Conservation (phyloP, 2,329 filamentous ascomycete species). For the Conoideocrella luteorostrata region DNA sequence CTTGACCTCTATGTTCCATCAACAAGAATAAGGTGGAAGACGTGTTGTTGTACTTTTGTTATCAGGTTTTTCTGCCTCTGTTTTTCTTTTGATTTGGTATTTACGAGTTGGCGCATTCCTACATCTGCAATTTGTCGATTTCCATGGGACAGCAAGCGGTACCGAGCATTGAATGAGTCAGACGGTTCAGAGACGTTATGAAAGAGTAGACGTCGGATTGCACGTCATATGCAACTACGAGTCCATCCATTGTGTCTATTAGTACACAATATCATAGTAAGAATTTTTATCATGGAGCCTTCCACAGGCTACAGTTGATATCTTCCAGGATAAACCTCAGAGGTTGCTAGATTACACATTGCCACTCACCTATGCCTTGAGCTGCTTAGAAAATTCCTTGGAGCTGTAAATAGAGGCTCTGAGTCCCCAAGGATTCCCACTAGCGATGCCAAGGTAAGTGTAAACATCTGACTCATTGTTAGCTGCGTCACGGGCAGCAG, state of each 20-base stretch:
- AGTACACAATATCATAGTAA: too few relatives aligned
- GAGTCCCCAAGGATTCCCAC: constrained; percentile 56
- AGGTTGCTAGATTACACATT: too few relatives aligned
- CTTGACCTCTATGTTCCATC: constrained; percentile 3
- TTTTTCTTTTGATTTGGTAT: not conserved
- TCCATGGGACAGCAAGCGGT: not conserved
- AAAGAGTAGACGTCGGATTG: not conserved
- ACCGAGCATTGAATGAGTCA: not conserved
- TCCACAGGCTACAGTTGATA: too few relatives aligned
- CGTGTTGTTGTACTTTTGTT: too few relatives aligned
- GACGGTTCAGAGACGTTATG: constrained; percentile 9
- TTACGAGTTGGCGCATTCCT: not conserved
- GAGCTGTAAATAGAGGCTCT: constrained; percentile 52
- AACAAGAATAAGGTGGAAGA: not conserved
- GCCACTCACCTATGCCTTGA: not conserved
- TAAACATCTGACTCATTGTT: constrained; percentile 48
- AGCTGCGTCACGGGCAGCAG: constrained; percentile 6
- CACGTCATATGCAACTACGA: too few relatives aligned
- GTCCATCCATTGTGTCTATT: too few relatives aligned
- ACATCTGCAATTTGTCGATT: not conserved
- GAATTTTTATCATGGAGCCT: too few relatives aligned
- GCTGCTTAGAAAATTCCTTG: constrained; percentile 5
- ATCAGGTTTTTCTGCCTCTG: not conserved
- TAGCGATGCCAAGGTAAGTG: constrained; percentile 58
- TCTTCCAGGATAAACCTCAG: too few relatives aligned